Conservation (phyloP, 306 rosid species). For the Prunus fruticosa region DNA sequence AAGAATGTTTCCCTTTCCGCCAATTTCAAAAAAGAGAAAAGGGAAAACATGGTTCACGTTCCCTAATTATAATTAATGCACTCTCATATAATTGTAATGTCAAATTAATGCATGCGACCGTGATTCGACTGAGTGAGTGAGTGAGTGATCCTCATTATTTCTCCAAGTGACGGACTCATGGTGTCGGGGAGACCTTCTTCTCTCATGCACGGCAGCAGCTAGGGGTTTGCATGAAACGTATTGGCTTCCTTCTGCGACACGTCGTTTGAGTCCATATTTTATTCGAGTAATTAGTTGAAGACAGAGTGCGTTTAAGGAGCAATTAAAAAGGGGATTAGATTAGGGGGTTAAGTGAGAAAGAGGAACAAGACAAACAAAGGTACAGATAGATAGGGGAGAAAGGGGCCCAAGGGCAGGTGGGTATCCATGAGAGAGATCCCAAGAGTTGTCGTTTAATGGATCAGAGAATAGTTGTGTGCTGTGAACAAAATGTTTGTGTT, state of each 20-base stretch:
- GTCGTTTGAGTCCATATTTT: background rate
- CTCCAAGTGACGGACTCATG: too few species aligned
- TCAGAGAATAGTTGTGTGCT: constrained; percentile 16
- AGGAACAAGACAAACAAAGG: constrained; percentile 29
- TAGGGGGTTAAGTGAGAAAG: background rate
- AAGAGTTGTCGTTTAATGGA: constrained; percentile 47
- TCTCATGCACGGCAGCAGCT: background rate
- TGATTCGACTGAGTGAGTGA: too few species aligned
- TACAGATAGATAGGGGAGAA: constrained; percentile 44
- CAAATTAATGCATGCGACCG: too few species aligned
- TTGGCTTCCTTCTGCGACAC: background rate
- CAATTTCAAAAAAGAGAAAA: constrained; percentile 6
- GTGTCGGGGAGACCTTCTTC: background rate
- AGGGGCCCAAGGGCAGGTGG: constrained; percentile 21
- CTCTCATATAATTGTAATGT: background rate
- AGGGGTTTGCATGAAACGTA: background rate
- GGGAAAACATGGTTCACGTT: background rate
- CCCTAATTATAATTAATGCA: background rate
- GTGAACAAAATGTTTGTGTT: constrained; percentile 22
- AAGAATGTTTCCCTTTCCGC: constrained; percentile 33
- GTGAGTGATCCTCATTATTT: too few species aligned
- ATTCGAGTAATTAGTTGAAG: background rate
- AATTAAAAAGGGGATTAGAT: background rate
- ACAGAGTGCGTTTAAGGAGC: background rate
- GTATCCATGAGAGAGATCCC: constrained; percentile 61